phyloP scores from a whole-genome alignment of 768 basidiomycete genomes.

The Lentinula raphanica region DNA sequence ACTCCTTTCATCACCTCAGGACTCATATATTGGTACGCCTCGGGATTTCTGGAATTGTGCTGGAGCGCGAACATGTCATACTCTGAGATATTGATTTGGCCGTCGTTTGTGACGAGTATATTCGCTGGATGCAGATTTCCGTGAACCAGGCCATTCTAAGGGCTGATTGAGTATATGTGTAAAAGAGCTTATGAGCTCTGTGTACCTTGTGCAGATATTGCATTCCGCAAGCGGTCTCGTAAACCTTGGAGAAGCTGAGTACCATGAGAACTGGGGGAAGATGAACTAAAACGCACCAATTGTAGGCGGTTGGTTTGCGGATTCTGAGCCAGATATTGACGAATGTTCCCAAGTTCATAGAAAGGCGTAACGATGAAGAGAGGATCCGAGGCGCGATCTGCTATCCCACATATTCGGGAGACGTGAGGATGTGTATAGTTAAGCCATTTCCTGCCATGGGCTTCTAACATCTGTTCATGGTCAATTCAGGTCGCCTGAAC shows the following conservation, averaged over 20 bases:
- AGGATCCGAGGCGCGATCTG: slow-evolving; percentile 18
- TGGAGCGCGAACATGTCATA: slow-evolving; percentile 18
- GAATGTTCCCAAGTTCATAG: slow-evolving; percentile 16
- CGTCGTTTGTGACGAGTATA: slow-evolving; percentile 15
- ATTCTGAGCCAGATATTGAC: slow-evolving; percentile 15
- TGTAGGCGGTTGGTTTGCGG: slow-evolving; percentile 15
- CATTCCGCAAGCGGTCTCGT: slow-evolving; percentile 20
- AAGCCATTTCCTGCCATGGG: slow-evolving; percentile 17
- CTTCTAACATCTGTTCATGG: slow-evolving; percentile 12
- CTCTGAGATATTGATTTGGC: slow-evolving; percentile 17
- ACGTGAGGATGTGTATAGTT: slow-evolving; percentile 17
- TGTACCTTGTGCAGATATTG: slow-evolving; percentile 19
- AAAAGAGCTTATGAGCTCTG: not conserved
- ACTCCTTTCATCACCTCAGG: slow-evolving; percentile 26
- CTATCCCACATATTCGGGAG: slow-evolving; percentile 18
- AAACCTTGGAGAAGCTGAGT: slow-evolving; percentile 10
- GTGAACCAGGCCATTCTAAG: slow-evolving; percentile 18
- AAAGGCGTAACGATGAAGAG: slow-evolving; percentile 16
- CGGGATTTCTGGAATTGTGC: slow-evolving; percentile 13
- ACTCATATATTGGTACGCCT: slow-evolving; percentile 21
- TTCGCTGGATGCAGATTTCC: slow-evolving; percentile 21
- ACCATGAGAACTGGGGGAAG: not conserved
- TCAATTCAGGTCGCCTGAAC: not conserved
- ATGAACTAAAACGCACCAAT: slow-evolving; percentile 7
- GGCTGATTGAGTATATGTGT: not conserved